Evolutionary conservation across 768 basidiomycete species (phyloP), one percentile per base, ranked within the genome.

Genomic region (Lactifluus volemus): DNA sequence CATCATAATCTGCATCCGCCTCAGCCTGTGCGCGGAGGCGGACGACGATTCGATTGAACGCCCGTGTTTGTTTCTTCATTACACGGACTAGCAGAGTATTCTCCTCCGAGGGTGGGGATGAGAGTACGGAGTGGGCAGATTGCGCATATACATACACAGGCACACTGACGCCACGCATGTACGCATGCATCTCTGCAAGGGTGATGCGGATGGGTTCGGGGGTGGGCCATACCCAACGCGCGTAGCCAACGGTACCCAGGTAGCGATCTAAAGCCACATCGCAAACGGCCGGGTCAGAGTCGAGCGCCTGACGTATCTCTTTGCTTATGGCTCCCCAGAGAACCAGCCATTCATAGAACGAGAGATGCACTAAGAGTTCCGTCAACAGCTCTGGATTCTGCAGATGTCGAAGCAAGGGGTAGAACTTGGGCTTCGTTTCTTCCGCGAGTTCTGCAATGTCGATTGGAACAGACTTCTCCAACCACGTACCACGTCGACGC

Each of bases 1-100:
- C 60, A 48, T 52, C 47, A 34, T 67, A 62, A 41, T 65, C 69
- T 10, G 70, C 71, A 53, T 77, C 79, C 72, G 81, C 83, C 67
- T 93, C 91, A 0, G 88, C 91, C 65, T 92, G 90, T 0, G 82
- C 82, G 9, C 91, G 81, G 17, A 93, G 77, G 15, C 91, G 82
- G 29, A 92, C 74, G 1, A 92, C 82, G 5, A 93, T 81, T n/a
- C 88, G 82, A 1, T 85, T 87, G 70, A 90, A 93, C 2, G 89
- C 82, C 3, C 89, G 80, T 14, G 86, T 81, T 0, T 87, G 83
- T 4, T 80, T 79, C 14, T 83, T 79, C 21, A 88, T 73, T 5
- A 75, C 72, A 14, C 76, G 74, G n/a, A 83, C 79, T 6, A 78
- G 76, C 4, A 60, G 61, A 78, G 75, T 25, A 71, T 65, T 75